Percentiles rank a stretch among this genome's conserved stretches.
These are phyloP conservation scores for Physcia stellaris DNA, from an alignment of 495 filamentous ascomycete species.

Conservation along the genomic window DNA sequence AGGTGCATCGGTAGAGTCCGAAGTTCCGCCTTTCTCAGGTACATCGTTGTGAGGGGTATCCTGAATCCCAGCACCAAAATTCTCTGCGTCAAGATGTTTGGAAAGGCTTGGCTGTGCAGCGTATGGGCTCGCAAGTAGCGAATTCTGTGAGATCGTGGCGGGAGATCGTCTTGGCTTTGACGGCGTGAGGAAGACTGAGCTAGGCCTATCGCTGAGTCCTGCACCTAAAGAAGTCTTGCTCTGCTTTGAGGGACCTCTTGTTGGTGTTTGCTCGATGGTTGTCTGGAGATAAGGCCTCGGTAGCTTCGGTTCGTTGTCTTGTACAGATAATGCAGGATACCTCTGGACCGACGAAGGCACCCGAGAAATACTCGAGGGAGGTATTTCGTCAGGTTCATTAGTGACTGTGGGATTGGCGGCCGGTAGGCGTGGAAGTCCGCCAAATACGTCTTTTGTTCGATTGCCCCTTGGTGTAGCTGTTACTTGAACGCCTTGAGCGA, in stretches of 20 bases:
- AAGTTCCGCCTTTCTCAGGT: no score
- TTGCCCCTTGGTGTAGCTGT: constrained; percentile 61
- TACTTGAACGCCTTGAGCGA: constrained; percentile 49
- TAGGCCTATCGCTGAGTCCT: not conserved
- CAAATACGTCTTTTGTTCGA: constrained; percentile 33
- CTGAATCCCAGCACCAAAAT: no score
- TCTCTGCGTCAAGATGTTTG: no score
- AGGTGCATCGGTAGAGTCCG: constrained; percentile 10
- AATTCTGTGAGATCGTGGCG: no score
- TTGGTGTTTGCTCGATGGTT: constrained; percentile 39
- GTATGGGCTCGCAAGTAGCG: no score
- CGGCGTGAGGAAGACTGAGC: not conserved
- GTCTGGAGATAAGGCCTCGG: not conserved
- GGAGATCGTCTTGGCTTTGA: not conserved
- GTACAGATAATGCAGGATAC: not conserved
- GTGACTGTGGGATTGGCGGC: constrained; percentile 7
- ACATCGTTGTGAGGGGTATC: no score
- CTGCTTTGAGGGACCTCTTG: constrained; percentile 30
- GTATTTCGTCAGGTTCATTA: constrained; percentile 13
- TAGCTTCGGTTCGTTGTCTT: not conserved
- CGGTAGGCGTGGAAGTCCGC: constrained; percentile 6
- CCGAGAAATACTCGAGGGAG: constrained; percentile 16
- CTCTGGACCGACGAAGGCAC: constrained; percentile 14
- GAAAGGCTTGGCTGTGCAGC: no score
- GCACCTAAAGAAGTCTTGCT: constrained; percentile 14